Evolutionary conservation across 2,329 filamentous ascomycete genomes (phyloP), one percentile per base, ranked within the genome.

Genomic region (Sporothrix variecibatus): DNA sequence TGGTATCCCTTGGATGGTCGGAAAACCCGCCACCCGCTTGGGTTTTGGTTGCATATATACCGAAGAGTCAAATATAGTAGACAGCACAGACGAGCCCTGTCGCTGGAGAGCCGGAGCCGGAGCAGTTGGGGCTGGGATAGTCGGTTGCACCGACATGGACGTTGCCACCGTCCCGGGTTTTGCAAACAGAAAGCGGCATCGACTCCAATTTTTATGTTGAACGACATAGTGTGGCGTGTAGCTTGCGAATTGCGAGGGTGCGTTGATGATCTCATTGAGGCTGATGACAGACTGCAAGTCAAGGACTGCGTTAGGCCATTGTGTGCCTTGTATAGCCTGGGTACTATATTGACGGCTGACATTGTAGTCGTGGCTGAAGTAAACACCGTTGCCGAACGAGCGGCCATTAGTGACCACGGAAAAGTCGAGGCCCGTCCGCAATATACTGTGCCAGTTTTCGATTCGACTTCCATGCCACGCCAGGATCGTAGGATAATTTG

Each of bases 391-490:
- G 0, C 95, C 95, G 78, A 77, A 94, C 1, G 91, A 85, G 75
- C 95, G 89, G 0, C 94, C 95, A 80, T 95, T 83, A 0, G 80
- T 58, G 0, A 84, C 82, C 0, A 87, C 81, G 4, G 89, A 87
- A 82, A 91, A 97, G 80, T 97, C 89, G 6, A 98, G 84, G 0
- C 95, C 94, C 75, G 92, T 89, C 43, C 94, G 90, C 76, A 97
- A 90, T 78, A 98, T 97, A 78, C 91, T 93, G 81, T 98, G 95
- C 95, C 95, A 97, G 78, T 97, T 97, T 2, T 81, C 77, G 2
- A 97, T 76, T 0, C 83, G 81, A 78, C 93, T 97, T 6, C 94
- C 95, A 80, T 98, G 95, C 91, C 93, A 97, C 0, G 93, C 94
- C 78, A 97, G 94, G 1, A 97, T 81, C 0, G 93, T 95, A 0